A percentile compares a stretch with the other conserved stretches of the same genome.
These are phyloP conservation scores for Linnemannia hyalina DNA, from an alignment of 192 early-diverging fungal species.

Conservation along the genomic window DNA sequence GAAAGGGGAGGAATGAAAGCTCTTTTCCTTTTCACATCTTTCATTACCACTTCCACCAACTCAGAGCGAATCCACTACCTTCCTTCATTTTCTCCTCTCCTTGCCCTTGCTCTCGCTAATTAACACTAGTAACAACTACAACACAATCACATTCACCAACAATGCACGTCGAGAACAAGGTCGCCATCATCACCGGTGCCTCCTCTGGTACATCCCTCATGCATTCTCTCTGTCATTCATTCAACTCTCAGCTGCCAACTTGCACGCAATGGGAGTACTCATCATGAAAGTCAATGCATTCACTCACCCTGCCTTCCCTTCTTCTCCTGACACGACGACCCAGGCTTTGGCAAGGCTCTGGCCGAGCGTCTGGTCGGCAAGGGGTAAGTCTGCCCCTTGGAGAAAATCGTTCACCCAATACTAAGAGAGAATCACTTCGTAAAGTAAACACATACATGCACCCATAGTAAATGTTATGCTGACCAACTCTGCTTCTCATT, in stretches of 20 bases:
- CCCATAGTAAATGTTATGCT: not conserved
- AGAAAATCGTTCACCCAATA: not conserved
- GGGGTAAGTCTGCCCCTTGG: constrained; percentile 30
- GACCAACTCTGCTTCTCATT: not conserved
- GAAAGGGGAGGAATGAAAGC: too few species aligned
- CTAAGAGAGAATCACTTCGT: not conserved
- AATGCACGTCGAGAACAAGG: constrained; percentile 58
- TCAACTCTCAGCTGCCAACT: not conserved
- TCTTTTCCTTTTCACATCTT: too few species aligned
- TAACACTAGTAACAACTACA: too few species aligned
- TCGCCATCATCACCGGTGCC: constrained; percentile 77
- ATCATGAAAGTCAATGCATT: not conserved
- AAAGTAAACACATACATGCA: not conserved
- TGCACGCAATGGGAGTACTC: not conserved
- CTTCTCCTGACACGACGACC: not conserved
- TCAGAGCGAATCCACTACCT: too few species aligned
- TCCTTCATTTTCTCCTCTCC: not conserved
- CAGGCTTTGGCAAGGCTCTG: constrained; percentile 72
- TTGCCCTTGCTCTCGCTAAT: not conserved
- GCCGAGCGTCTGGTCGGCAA: constrained; percentile 64
- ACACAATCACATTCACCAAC: not conserved
- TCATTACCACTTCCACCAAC: too few species aligned
- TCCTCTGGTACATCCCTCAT: constrained; percentile 55
- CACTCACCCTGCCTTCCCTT: not conserved
- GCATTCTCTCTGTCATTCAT: not conserved